Evolutionary conservation across 169 alveolate genomes (phyloP), one percentile per base, ranked within the genome.

Genomic region (Plasmodium relictum): DNA sequence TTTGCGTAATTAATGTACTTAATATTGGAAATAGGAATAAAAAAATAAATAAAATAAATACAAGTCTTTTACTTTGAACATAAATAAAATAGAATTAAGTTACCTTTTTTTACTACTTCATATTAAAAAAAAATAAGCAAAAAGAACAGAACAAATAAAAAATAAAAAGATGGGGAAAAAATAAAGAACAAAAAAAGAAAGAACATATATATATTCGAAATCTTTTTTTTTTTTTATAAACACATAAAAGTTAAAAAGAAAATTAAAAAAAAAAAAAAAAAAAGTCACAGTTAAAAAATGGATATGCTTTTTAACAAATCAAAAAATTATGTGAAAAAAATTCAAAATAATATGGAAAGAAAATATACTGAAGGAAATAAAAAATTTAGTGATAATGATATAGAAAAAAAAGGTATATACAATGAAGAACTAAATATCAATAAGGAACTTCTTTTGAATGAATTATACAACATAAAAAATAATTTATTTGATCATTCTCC

Each of bases 401-500:
- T 42, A 22, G 65, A 76, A 9, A 48, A 54, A 76, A 37, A 54
- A 62, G 39, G 22, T 31, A 31, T 31, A 31, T 31, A 31, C 3
- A 31, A 31, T 31, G 39, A 31, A 31, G 39, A 31, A 31, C 14
- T 14, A 54, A 12, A 16, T 14, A 54, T 54, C 12, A 54, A 54
- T 54, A 54, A 54, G 22, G 63, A 54, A 16, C 7, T 50, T 71
- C 69, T 83, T 59, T 8, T 83, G 14, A 83, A 73, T 59, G 85
- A 83, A 37, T 31, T 83, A 48, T 56, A 83, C 48, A 83, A 54
- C 52, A 68, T 83, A 6, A 83, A 83, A 83, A 68, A n/a, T 39
- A 68, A 68, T 26, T 50, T 39, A 39, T 83, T 83, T 72, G 72
- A 59, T 52, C 22, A 83, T 26, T 39, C 59, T 12, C 71, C 83